phyloP scores from a whole-genome alignment of 441 rosid species.

The Mallotus repandus region DNA sequence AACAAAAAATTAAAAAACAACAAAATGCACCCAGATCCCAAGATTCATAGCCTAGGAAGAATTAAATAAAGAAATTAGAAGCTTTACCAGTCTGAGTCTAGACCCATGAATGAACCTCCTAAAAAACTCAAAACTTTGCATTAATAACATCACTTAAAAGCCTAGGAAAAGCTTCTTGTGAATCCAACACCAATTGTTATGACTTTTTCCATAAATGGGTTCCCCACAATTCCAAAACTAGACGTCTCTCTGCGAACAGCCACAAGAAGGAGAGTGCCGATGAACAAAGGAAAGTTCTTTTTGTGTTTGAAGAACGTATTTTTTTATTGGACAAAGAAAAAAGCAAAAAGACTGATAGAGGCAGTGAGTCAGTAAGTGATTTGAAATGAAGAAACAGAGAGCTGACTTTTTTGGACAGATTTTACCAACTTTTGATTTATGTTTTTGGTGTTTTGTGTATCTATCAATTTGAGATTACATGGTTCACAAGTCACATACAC shows the following conservation, averaged over 20 bases:
- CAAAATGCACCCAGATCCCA: constrained; percentile 35
- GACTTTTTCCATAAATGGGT: constrained; percentile 34
- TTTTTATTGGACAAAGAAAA: constrained; percentile 24
- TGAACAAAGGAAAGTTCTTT: constrained; percentile 39
- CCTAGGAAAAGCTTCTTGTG: constrained; percentile 38
- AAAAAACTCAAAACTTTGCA: constrained; percentile 2
- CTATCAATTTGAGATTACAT: constrained; percentile 4
- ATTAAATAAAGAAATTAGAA: not conserved
- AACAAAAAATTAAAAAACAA: constrained; percentile 30
- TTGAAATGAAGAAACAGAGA: constrained; percentile 15
- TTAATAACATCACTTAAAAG: constrained; percentile 34
- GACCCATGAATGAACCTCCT: not conserved
- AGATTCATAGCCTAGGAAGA: not conserved
- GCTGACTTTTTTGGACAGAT: constrained; percentile 45
- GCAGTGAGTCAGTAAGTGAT: not conserved
- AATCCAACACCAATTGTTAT: constrained; percentile 29
- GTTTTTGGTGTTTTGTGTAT: not conserved
- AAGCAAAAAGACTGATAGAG: not conserved
- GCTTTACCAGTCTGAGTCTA: constrained; percentile 18
- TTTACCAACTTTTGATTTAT: not conserved
- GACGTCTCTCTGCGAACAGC: constrained; percentile 21
- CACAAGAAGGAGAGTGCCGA: constrained; percentile 19
- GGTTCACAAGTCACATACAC: not conserved
- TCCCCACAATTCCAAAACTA: constrained; percentile 31
- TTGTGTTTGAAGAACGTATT: constrained; percentile 29